Evolutionary conservation across 2,329 filamentous ascomycete genomes (phyloP), one percentile per base, ranked within the genome.

Genomic region (Colletotrichum euphorbiae): DNA sequence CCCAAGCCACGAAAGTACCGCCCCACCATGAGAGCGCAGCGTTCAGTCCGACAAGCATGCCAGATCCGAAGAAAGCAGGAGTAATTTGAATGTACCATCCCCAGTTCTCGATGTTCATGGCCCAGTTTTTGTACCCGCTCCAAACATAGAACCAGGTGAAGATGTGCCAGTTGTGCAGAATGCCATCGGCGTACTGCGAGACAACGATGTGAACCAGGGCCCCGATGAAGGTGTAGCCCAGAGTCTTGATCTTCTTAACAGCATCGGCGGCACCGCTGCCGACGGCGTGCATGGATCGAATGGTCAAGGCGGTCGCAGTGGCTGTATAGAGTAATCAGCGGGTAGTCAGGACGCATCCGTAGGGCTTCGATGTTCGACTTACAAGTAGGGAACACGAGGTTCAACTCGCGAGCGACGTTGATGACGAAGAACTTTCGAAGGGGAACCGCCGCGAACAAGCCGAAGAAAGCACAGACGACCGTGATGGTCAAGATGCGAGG

Each of bases 351-450:
- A 50, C 62, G 52, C 56, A 71, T 70, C 4, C 40, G 13, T 3
- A 4, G 12, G 0, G 0, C 9, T n/a, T n/a, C 7, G 1, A 3
- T 6, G 0, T 57, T 40, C 0, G 0, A 59, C 65, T 52, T 40
- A 68, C 65, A 77, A 0, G 86, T 84, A 1, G 87, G 87, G 76
- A 89, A 90, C 55, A 89, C 81, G 36, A 90, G 80, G 67, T 83
- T 84, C 45, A 89, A 77, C 76, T 90, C 87, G 9, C 87, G 81
- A 2, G 87, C 87, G 9, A 90, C 86, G 69, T 89, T 87, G 75
- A 91, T 85, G 76, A 91, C 85, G 80, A 90, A 91, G 80, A 91
- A 91, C 74, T 89, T 89, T 65, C 89, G 86, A 24, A 90, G 82
- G 9, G 87, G 87, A 0, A 87, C 88, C 50, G 85, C 85, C 69